phyloP scores from a whole-genome alignment of 2,329 filamentous ascomycete species.

The Fusarium subglutinans region DNA sequence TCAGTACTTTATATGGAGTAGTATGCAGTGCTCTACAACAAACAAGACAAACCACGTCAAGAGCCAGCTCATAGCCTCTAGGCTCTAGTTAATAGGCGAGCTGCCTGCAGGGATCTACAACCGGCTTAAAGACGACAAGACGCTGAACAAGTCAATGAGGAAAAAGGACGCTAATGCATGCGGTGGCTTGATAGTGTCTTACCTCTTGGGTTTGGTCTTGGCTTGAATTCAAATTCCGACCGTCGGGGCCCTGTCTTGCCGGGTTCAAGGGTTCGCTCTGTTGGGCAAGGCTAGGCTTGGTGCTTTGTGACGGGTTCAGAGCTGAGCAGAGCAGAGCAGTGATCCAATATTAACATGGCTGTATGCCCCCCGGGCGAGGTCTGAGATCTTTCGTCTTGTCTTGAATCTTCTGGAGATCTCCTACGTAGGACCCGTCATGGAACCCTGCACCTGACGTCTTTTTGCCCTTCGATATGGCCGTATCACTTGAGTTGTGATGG shows the following conservation, averaged over 20 bases:
- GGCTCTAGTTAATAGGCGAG: constrained; percentile 8
- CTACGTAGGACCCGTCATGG: constrained; percentile 28
- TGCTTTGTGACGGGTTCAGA: neutral
- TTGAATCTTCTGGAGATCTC: constrained; percentile 19
- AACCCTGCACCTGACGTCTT: constrained; percentile 30
- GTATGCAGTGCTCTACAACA: constrained; percentile 14
- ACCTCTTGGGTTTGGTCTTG: constrained; percentile 29
- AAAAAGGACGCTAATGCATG: constrained; percentile 31
- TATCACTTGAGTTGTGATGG: constrained; percentile 11
- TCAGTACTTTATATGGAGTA: neutral
- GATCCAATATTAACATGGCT: constrained; percentile 37
- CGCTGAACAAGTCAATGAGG: neutral
- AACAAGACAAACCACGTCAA: constrained; percentile 18
- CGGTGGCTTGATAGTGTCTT: constrained; percentile 39
- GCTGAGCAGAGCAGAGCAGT: neutral
- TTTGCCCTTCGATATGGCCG: constrained; percentile 5
- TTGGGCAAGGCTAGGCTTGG: neutral
- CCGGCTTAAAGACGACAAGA: neutral
- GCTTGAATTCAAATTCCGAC: constrained; percentile 38
- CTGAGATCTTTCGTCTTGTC: constrained; percentile 27
- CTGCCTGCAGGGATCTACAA: constrained; percentile 35
- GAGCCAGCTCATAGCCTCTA: constrained; percentile 34
- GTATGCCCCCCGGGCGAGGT: constrained; percentile 17
- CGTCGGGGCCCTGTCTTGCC: constrained; percentile 27
- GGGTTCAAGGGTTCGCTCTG: constrained; percentile 14